Conservation (phyloP, 169 alveolate species). For the Plasmodium gallinaceum region DNA sequence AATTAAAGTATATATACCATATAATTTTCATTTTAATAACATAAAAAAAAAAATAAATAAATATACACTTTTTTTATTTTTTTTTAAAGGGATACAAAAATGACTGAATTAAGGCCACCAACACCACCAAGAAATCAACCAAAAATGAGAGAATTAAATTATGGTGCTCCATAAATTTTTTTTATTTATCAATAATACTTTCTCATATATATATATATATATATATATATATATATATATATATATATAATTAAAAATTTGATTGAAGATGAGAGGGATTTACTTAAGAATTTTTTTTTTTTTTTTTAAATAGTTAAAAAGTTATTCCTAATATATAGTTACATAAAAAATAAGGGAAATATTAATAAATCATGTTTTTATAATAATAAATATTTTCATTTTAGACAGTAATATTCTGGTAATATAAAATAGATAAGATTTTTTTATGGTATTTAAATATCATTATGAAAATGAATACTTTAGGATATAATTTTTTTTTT, state of each 20-base stretch:
- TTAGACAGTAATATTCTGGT: background rate
- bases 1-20: background rate
- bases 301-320: background rate
- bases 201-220: background rate
- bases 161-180: conserved; percentile 80
- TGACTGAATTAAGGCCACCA: conserved; percentile 88
- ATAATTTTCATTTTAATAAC: background rate
- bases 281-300: conserved; percentile 7
- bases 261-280: background rate
- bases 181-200: conserved; percentile 16
- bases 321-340: background rate
- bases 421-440: too few species aligned
- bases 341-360: background rate
- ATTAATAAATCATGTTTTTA: background rate
- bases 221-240: background rate
- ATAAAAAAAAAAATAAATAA: background rate
- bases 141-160: conserved; percentile 82
- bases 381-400: background rate
- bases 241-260: conserved; percentile 19
- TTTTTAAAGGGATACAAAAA: conserved; percentile 85
- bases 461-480: too few species aligned
- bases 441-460: too few species aligned
- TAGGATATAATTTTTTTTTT: too few species aligned
- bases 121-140: conserved; percentile 88
- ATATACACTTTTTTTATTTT: background rate